Conservation (phyloP, 1,139 yeast species). For the Protomyces inundatus region DNA sequence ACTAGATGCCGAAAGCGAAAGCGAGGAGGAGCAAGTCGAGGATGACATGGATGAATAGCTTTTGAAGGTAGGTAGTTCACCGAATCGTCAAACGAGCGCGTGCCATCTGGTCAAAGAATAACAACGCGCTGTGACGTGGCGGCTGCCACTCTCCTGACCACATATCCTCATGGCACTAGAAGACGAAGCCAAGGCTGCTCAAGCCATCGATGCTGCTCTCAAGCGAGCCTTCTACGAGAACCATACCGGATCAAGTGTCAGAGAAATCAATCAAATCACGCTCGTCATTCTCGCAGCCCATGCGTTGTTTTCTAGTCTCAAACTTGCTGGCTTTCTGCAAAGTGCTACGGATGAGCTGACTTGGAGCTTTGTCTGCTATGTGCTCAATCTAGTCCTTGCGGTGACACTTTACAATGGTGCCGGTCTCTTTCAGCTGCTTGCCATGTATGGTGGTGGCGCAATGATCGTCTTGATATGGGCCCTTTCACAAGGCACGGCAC, state of each 20-base stretch:
- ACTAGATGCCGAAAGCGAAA: constrained; percentile 1
- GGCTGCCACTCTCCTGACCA: no score
- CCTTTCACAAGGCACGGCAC: background rate
- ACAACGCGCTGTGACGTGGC: no score
- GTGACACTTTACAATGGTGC: constrained; percentile 5
- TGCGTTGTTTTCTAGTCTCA: background rate
- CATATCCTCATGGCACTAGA: background rate
- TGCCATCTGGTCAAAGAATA: no score
- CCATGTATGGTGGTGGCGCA: constrained; percentile 1
- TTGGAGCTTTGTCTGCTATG: constrained; percentile 19
- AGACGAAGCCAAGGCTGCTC: background rate
- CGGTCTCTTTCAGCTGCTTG: background rate
- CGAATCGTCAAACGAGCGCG: no score
- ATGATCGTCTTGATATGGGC: background rate
- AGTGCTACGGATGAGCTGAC: background rate
- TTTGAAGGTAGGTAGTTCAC: background rate
- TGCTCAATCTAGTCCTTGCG: constrained; percentile 10
- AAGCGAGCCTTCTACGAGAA: constrained; percentile 19
- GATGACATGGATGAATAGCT: background rate
- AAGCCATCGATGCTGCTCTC: background rate
- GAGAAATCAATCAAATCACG: constrained; percentile 20
- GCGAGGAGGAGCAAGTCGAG: background rate
- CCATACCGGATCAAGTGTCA: constrained; percentile 13
- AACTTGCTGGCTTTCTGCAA: background rate
- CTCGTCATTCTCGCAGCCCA: constrained; percentile 10